These are phyloP conservation scores for Aquanectria penicillioides DNA, from an alignment of 2,329 filamentous ascomycete species.

Conservation along the genomic window DNA sequence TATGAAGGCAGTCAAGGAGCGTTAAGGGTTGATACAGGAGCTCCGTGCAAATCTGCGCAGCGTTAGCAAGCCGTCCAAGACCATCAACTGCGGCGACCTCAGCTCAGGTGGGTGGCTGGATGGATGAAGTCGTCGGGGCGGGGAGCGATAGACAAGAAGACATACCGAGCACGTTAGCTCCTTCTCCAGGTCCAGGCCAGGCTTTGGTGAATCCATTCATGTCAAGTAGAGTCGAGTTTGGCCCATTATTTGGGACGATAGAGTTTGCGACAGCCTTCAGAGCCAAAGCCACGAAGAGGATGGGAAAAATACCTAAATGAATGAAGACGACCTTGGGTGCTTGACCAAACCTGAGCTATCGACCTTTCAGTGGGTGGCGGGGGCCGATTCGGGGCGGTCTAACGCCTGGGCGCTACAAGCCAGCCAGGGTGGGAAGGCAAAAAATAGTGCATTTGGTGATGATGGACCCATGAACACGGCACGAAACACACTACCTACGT, in stretches of 20 bases:
- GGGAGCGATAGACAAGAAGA: slow-evolving; percentile 1
- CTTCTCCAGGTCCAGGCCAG: slow-evolving; percentile 80
- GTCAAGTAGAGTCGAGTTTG: slow-evolving; percentile 28
- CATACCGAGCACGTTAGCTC: slow-evolving; percentile 93
- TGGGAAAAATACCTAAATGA: slow-evolving; percentile 19
- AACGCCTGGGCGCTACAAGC: slow-evolving; percentile 7
- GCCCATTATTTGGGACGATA: slow-evolving; percentile 29
- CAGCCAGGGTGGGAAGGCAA: slow-evolving; percentile 7
- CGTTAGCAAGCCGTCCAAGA: slow-evolving; percentile 27
- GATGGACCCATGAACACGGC: slow-evolving; percentile 16
- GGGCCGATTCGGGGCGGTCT: slow-evolving; percentile 26
- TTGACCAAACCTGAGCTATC: slow-evolving; percentile 27
- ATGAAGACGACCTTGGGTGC: slow-evolving; percentile 29
- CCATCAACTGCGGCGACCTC: slow-evolving; percentile 9
- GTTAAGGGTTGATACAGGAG: slow-evolving; percentile 91
- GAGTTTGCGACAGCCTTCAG: slow-evolving; percentile 20
- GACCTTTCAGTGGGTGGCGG: slow-evolving; percentile 35
- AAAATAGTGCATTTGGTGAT: slow-evolving; percentile 24
- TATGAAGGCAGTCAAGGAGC: slow-evolving; percentile 92
- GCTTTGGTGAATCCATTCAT: slow-evolving; percentile 63
- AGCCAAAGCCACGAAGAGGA: slow-evolving; percentile 14
- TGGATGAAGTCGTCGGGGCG: slow-evolving; percentile 23
- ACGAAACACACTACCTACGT: slow-evolving; percentile 5
- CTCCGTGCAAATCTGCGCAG: slow-evolving; percentile 89
- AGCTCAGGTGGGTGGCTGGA: neutral